Evolutionary conservation across 345 rosid species (phyloP), one percentile per base, ranked within the genome.

Genomic region (Viola odorata): DNA sequence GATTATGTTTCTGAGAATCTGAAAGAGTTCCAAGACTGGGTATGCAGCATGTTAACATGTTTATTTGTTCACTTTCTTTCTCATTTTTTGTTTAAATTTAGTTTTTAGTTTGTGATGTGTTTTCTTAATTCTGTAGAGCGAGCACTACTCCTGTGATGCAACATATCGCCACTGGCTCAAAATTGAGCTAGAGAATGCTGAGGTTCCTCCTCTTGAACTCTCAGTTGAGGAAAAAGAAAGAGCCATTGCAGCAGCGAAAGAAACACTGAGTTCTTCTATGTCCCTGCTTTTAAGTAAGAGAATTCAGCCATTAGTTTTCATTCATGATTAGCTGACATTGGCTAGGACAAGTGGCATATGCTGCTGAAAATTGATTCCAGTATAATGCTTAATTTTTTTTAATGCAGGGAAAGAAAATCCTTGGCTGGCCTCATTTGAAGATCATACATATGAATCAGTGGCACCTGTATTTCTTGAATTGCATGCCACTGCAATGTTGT

Each of bases 11-110:
- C 89, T 5, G 91, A 86, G 76, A 82, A 90, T 73, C 72, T 90
- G 73, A 87, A 81, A 62, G 99, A 94, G 80, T 90, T 94, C 72
- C 78, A 88, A 63, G 95, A 90, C 70, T 94, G 99, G 99, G 99
- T 94, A 82, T 63, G 70, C 74, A 23, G 32, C 32, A 56, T 65
- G 54, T 15, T 60, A 62, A 59, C 65, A 44, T 53, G 7, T 23
- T 10, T 36, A 12, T 45, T 13, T 40, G 42, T 7, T 6, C 42
- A 12, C 32, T 23, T 23, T 23, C 32, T 23, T 23, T 53, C 6
- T 60, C 45, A 48, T 75, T 13, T 47, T 49, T 3, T 68, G 8
- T 64, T 58, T 65, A 41, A 55, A 40, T 41, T 50, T 16, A 48
- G 37, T 41, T 67, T 40, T 65, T 52, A 51, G 53, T 55, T 51